These are phyloP conservation scores for Fragilaria crotonensis DNA, from an alignment of 108 stramenopile genomes.

Conservation along the genomic window DNA sequence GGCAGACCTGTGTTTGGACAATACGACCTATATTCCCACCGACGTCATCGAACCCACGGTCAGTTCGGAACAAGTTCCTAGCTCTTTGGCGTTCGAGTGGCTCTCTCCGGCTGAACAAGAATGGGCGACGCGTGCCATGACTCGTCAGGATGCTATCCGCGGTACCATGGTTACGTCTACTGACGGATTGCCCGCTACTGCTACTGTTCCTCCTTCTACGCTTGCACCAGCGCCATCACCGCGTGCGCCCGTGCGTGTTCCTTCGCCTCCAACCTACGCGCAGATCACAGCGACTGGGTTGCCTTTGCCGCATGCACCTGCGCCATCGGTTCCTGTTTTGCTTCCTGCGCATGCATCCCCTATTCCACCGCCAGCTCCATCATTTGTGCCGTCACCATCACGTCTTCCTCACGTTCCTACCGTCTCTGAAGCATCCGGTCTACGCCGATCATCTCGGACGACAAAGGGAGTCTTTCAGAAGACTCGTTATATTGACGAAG, in stretches of 20 bases:
- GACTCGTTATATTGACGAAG: not conserved
- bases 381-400: not conserved
- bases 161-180: not conserved
- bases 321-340: not conserved
- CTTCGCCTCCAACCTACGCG: too few species aligned
- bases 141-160: not conserved
- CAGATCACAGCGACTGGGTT: too few species aligned
- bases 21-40: not conserved
- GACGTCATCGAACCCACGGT: not conserved
- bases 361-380: not conserved
- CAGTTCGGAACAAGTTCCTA: not conserved
- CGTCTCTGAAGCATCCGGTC: not conserved
- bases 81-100: constrained; percentile 5
- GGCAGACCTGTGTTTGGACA: not conserved
- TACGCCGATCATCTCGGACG: not conserved
- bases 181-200: too few species aligned
- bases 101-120: constrained; percentile 2
- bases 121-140: not conserved
- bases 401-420: not conserved
- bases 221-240: too few species aligned
- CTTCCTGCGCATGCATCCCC: not conserved
- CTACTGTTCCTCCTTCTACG: too few species aligned
- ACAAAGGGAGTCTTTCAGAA: not conserved
- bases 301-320: not conserved
- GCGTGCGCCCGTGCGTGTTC: too few species aligned